These are phyloP conservation scores for Alternaria sp. DNA, from an alignment of 2,329 filamentous ascomycete genomes.

Conservation along the genomic window DNA sequence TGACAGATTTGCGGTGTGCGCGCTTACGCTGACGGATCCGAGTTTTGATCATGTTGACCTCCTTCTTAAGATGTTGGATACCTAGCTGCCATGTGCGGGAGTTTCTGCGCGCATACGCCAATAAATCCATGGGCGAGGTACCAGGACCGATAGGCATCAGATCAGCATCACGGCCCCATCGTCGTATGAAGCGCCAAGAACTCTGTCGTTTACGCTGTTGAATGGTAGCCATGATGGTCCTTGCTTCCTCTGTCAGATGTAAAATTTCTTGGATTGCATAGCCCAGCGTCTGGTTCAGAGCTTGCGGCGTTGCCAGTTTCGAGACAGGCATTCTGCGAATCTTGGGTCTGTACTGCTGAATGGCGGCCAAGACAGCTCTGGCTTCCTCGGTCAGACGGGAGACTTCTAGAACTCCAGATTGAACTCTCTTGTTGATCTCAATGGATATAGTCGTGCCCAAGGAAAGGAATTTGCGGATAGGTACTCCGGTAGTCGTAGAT, in stretches of 20 bases:
- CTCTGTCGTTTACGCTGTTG: neutral
- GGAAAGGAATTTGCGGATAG: constrained; percentile 1
- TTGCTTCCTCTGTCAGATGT: neutral
- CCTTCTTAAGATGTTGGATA: neutral
- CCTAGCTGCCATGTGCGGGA: neutral
- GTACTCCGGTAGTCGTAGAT: neutral
- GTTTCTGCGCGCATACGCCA: neutral
- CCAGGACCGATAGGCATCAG: neutral
- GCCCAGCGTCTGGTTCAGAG: neutral
- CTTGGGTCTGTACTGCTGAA: neutral
- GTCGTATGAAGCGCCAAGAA: neutral
- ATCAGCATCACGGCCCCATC: neutral
- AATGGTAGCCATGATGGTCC: neutral
- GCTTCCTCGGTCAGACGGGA: constrained; percentile 5
- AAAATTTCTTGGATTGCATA: neutral
- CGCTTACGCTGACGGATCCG: neutral
- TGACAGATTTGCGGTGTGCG: neutral
- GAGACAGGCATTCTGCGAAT: neutral
- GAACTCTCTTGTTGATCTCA: neutral
- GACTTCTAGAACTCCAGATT: neutral
- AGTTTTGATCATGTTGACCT: neutral
- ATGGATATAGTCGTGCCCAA: neutral
- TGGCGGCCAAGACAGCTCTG: neutral
- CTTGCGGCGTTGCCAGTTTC: neutral
- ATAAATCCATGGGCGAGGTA: neutral